Percentiles rank a stretch among this genome's conserved stretches.
Conservation (phyloP, 306 rosid genomes). For the Cicer cuneatum region DNA sequence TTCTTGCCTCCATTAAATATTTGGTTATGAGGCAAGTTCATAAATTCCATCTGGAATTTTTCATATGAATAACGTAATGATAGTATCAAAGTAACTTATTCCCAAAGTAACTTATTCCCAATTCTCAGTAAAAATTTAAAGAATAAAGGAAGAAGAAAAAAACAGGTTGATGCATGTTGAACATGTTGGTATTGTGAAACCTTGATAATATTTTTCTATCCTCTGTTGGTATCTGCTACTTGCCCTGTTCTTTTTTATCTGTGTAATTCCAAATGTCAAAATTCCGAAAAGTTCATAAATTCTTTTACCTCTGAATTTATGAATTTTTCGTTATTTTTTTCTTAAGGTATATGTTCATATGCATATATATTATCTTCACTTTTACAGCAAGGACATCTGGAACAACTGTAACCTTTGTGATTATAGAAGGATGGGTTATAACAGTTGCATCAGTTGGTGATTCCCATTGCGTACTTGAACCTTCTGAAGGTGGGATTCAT, state of each 20-base stretch:
- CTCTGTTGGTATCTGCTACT: slow-evolving; percentile 12
- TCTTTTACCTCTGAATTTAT: slow-evolving; percentile 1
- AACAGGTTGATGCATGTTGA: slow-evolving; percentile 16
- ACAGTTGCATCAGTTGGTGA: slow-evolving; percentile 99
- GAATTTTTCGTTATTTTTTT: not conserved
- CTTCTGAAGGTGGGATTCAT: slow-evolving; percentile 86
- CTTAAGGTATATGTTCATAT: slow-evolving; percentile 22
- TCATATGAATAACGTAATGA: slow-evolving; percentile 8
- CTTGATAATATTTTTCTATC: slow-evolving; percentile 9
- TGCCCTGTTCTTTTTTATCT: not conserved
- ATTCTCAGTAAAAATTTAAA: slow-evolving; percentile 24
- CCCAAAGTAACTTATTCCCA: slow-evolving; percentile 14
- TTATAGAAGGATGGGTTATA: slow-evolving; percentile 96
- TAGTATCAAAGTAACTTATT: slow-evolving; percentile 27
- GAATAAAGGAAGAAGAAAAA: slow-evolving; percentile 4
- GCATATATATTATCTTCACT: slow-evolving; percentile 31
- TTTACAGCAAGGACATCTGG: slow-evolving; percentile 82
- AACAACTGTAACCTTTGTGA: slow-evolving; percentile 93
- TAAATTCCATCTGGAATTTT: slow-evolving; percentile 25
- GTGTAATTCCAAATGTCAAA: not conserved
- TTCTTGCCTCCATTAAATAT: slow-evolving; percentile 26
- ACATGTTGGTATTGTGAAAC: slow-evolving; percentile 24
- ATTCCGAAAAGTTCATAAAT: not conserved
- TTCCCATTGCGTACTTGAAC: slow-evolving; percentile 91
- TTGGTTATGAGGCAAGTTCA: slow-evolving; percentile 20